Conservation (phyloP, 192 early-diverging fungal species). For the Backusella liffmaniae region DNA sequence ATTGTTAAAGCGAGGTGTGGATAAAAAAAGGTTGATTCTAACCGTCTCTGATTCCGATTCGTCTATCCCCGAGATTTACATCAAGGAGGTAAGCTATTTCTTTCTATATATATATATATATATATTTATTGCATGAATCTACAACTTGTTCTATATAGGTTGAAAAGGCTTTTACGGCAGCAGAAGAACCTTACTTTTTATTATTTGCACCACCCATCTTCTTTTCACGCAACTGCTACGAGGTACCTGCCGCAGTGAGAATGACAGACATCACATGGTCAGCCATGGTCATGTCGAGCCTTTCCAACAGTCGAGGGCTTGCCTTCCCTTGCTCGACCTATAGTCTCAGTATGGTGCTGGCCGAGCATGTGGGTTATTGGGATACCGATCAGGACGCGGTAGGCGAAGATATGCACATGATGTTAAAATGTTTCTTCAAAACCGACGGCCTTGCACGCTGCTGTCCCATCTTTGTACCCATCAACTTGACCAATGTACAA, state of each 20-base stretch:
- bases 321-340: constrained; percentile 78
- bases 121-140: background rate
- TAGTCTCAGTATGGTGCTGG: constrained; percentile 71
- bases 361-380: constrained; percentile 71
- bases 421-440: constrained; percentile 76
- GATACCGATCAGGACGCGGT: constrained; percentile 76
- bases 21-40: constrained; percentile 58
- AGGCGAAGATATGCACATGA: constrained; percentile 85
- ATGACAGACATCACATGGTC: constrained; percentile 77
- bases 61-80: constrained; percentile 70
- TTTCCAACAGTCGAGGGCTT: constrained; percentile 56
- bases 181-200: constrained; percentile 44
- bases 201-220: constrained; percentile 50
- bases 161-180: constrained; percentile 36
- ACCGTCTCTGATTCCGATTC: constrained; percentile 78
- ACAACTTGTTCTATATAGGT: constrained; percentile 12
- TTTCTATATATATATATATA: too few relatives aligned
- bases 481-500: constrained; percentile 61
- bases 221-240: constrained; percentile 59
- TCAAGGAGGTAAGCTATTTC: constrained; percentile 37
- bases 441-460: constrained; percentile 65
- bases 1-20: constrained; percentile 34
- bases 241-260: constrained; percentile 71
- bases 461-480: constrained; percentile 70
- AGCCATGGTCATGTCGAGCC: constrained; percentile 70